Base-by-base conservation (phyloP, 208 protist genomes). In the Tritrichomonas musculus region DNA sequence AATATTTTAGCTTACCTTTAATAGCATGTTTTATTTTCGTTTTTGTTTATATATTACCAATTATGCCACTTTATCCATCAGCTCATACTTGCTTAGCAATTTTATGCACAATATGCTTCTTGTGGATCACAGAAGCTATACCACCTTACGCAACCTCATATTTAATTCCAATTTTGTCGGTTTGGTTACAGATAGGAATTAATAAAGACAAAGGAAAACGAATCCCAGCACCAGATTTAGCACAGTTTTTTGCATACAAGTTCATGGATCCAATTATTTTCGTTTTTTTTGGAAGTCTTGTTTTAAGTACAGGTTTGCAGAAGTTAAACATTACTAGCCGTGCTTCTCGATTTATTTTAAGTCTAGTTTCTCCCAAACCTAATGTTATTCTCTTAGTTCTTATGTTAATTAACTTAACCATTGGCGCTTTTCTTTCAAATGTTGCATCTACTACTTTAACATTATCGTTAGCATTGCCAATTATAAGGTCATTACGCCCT, bases 221-320 rank as follows among this genome's bases (percentile, higher is more conserved):
- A 39, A 53, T 53, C 57, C 30, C 77, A 60, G 41, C 77, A 2
- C 33, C 20, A 39, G 77, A 88, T 39, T 47, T 88, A 9, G 77
- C 77, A 39, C 47, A 44, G 1, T n/a, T 55, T 27, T 88, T 60
- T 50, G 25, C 77, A 14, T 44, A 22, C 0, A 57, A 57, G 8
- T 88, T 88, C 27, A 88, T 88, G 77, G 47, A 88, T 57, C 77
- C 77, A 39, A 49, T 88, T 39, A 88, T 88, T 53, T 47, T 88
- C 17, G 77, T 88, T 88, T 88, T 88, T 47, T 50, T 88, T 0
- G 47, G 77, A 8, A 53, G 41, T 33, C n/a, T 88, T 0, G 47
- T 47, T n/a, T 33, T 88, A 20, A 88, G 77, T 30, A 55, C 77
- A 33, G 77, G n/a, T 5, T 36, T 88, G 20, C 47, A 44, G 8